Base-by-base conservation (phyloP, 495 filamentous ascomycete genomes). In the Penicillium simplicissimum region DNA sequence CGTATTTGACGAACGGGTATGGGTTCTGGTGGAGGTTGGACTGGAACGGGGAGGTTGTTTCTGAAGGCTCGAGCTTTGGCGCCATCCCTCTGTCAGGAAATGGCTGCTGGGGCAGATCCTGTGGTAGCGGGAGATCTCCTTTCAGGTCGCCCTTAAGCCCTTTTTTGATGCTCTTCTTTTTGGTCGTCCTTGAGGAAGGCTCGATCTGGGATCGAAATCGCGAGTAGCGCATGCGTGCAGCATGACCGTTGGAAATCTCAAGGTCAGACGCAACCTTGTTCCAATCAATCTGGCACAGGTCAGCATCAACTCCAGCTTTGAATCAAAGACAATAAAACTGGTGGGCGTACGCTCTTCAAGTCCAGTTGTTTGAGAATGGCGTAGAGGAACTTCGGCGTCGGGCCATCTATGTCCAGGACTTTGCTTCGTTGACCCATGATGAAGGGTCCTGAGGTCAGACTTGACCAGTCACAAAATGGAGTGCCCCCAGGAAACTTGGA, bases 151-250 rank as follows among this genome's bases (percentile, higher is more conserved):
- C 62, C 28, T 60, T 62, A 49, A 60, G 54, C 3, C 36, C 51
- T 49, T 64, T 64, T 45, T 68, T 71, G n/a, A 52, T 1, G 19
- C 52, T 66, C 38, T 62, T 59, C 55, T 43, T 65, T 25, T 48
- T 55, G 21, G 58, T 48, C 37, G 66, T 56, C 8, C 72, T 65
- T 13, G 74, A 55, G 3, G 65, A 60, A 8, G 62, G 72, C 23
- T 87, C 84, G 79, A 86, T 85, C 54, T 85, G 82, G 60, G 35
- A 33, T 37, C 82, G 77, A 59, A 91, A 90, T 42, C 90, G 85
- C 21, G 85, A 87, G 72, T 85, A 93, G 36, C 90, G 87, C 90
- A 93, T 93, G 48, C 90, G 87, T 34, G 90, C 88, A 9, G 90
- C 90, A 72, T 93, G 90, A 67, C 88, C 89, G 68, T 92, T 93